phyloP scores from a whole-genome alignment of 1,284 basidiomycete species.

The Mixia osmundae region DNA sequence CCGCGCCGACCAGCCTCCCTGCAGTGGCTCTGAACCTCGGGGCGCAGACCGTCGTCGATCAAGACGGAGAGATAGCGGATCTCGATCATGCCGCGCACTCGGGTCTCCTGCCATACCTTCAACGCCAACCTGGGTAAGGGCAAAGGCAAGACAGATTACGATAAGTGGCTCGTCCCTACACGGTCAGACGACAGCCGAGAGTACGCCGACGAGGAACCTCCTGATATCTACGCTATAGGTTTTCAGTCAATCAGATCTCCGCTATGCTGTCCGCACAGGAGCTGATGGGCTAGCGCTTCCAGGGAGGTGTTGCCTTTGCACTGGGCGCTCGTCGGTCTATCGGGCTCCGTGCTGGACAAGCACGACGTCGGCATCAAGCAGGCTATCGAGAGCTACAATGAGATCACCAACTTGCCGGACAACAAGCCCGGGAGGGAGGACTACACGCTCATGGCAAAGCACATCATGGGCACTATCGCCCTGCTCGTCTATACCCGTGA shows the following conservation, averaged over 20 bases:
- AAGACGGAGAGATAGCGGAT: no score
- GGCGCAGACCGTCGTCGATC: no score
- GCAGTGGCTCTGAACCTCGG: no score
- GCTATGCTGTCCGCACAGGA: constrained; percentile 37
- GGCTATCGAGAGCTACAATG: constrained; percentile 7
- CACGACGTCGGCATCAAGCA: constrained; percentile 9
- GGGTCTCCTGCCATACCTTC: no score
- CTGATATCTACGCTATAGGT: constrained; percentile 66
- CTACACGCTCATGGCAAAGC: constrained; percentile 38
- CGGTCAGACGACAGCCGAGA: no score
- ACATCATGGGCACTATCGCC: constrained; percentile 55
- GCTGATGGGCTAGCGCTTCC: constrained; percentile 33
- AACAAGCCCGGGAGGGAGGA: constrained; percentile 37
- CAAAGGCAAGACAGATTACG: no score
- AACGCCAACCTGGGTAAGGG: no score
- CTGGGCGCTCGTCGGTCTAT: constrained; percentile 20
- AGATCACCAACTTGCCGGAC: constrained; percentile 30
- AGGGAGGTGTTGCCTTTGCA: constrained; percentile 20
- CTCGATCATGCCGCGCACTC: no score
- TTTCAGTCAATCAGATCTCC: constrained; percentile 40
- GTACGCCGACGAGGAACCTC: constrained; percentile 22
- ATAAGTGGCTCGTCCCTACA: no score
- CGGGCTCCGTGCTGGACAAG: constrained; percentile 10
- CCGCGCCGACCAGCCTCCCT: no score
- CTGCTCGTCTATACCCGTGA: constrained; percentile 57